Conservation (phyloP, 2,329 filamentous ascomycete species). For the Thermothelomyces thermophilus region DNA sequence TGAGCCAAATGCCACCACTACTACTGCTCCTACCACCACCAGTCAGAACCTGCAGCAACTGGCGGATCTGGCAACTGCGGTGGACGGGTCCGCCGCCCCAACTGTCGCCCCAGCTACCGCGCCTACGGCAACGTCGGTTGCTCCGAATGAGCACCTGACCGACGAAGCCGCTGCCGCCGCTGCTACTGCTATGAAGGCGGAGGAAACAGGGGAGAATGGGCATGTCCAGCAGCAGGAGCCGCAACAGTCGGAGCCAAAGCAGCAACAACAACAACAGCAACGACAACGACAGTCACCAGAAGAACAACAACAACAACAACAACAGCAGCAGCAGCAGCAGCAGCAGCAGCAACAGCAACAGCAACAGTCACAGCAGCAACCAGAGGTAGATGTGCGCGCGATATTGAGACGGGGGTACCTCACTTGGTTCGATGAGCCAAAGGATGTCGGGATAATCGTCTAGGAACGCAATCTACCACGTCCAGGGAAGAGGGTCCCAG, state of each 20-base stretch:
- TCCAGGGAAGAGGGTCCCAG: too few relatives aligned
- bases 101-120: not conserved
- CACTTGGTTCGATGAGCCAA: constrained; percentile 13
- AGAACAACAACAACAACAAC: not conserved
- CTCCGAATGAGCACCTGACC: not conserved
- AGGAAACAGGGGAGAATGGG: too few relatives aligned
- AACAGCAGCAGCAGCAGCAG: too few relatives aligned
- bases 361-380: too few relatives aligned
- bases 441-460: not conserved
- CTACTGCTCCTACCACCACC: constrained; percentile 26
- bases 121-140: not conserved
- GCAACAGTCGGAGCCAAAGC: too few relatives aligned
- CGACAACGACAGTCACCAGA: too few relatives aligned
- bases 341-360: too few relatives aligned
- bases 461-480: not conserved
- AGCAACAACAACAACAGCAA: too few relatives aligned
- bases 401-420: constrained; percentile 16
- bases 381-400: constrained; percentile 4
- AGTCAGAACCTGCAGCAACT: constrained; percentile 50
- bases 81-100: constrained; percentile 12
- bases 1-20: constrained; percentile 11
- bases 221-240: too few relatives aligned
- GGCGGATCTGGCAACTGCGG: constrained; percentile 41
- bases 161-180: too few relatives aligned
- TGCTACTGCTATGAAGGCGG: too few relatives aligned